Evolutionary conservation across 768 basidiomycete genomes (phyloP).

Genomic region (Amylocystis lapponica): DNA sequence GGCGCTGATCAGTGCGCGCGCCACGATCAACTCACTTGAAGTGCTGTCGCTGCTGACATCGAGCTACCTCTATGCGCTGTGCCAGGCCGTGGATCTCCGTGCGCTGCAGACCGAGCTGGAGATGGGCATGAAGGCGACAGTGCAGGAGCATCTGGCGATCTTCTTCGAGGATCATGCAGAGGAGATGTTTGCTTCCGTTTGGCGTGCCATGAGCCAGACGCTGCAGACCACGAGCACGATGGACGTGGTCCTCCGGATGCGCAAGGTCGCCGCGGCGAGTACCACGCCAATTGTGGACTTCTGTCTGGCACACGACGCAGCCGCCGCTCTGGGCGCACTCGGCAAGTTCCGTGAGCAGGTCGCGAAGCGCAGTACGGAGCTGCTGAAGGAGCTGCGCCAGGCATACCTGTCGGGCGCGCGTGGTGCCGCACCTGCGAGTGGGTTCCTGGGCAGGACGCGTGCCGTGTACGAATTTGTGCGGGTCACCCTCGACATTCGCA

Average conservation of each 20-base stretch:
- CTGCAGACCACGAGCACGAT: conserved; percentile 66
- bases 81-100: conserved; percentile 85
- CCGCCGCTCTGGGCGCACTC: conserved; percentile 28
- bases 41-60: conserved; percentile 70
- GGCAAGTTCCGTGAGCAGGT: conserved; percentile 51
- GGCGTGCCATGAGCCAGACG: conserved; percentile 39
- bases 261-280: conserved; percentile 57
- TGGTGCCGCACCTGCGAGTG: conserved; percentile 63
- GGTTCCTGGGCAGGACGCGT: conserved; percentile 60
- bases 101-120: conserved; percentile 66
- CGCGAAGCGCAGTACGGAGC: conserved; percentile 38
- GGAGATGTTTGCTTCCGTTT: conserved; percentile 32
- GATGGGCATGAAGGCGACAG: conserved; percentile 40
- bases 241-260: conserved; percentile 68
- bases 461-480: conserved; percentile 77
- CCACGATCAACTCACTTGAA: conserved; percentile 72
- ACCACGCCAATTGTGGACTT: conserved; percentile 61
- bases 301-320: conserved; percentile 26
- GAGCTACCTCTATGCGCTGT: conserved; percentile 71
- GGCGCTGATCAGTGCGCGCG: conserved; percentile 77
- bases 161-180: conserved; percentile 35
- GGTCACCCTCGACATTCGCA: conserved; percentile 61
- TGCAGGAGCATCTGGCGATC: conserved; percentile 41
- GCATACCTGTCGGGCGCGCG: conserved; percentile 54
- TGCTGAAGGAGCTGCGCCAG: conserved; percentile 44